A percentile compares a stretch with the other conserved stretches of the same genome.
Conservation (phyloP, 2,329 filamentous ascomycete genomes). For the Neonectria neomacrospora region DNA sequence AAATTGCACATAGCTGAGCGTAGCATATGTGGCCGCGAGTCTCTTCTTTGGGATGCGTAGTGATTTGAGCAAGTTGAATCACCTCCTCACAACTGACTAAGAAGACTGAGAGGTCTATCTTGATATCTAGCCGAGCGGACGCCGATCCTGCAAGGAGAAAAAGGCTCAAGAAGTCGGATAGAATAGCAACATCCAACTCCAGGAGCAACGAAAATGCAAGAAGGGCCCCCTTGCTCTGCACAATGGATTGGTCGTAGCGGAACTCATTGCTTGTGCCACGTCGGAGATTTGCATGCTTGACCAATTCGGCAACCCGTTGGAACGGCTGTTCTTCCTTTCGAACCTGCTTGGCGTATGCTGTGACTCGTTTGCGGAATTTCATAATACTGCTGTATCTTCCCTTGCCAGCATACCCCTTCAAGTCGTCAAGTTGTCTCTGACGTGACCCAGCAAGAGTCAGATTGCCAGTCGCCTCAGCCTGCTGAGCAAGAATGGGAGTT, state of each 20-base stretch:
- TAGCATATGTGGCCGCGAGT: conserved; percentile 63
- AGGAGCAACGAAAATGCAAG: conserved; percentile 58
- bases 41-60: conserved; percentile 55
- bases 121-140: not conserved
- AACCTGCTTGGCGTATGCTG: conserved; percentile 43
- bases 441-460: not conserved
- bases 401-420: not conserved
- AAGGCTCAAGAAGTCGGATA: conserved; percentile 41
- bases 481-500: not conserved
- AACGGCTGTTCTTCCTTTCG: conserved; percentile 61
- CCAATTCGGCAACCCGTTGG: conserved; percentile 57
- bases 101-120: not conserved
- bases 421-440: not conserved
- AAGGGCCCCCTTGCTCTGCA: conserved; percentile 53
- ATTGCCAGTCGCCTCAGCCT: not conserved
- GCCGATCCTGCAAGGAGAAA: not conserved
- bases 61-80: conserved; percentile 50
- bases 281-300: conserved; percentile 53
- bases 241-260: conserved; percentile 48
- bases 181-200: conserved; percentile 59
- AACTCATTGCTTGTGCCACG: conserved; percentile 43
- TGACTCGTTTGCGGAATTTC: not conserved
- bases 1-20: conserved; percentile 59
- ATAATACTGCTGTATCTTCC: not conserved
- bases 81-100: conserved; percentile 40